Percentiles rank a stretch among this genome's conserved stretches.
phyloP scores from a whole-genome alignment of 139 green algal species.

The Tetradesmus lagerheimii region DNA sequence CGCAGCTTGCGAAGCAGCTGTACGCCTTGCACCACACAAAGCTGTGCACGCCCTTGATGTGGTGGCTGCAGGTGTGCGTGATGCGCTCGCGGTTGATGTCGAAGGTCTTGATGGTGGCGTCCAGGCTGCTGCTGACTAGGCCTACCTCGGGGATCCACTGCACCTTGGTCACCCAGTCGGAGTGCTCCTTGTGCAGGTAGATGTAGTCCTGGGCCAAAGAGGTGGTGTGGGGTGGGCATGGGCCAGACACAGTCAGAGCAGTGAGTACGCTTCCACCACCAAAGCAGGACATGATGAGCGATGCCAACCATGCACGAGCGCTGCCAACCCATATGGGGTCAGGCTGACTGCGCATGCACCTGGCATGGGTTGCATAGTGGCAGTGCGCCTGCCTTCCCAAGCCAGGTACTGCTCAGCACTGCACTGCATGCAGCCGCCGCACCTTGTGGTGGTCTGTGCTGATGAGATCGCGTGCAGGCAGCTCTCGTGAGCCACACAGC shows the following conservation, averaged over 20 bases:
- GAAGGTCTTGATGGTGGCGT: constrained; percentile 76
- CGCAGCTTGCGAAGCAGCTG: constrained; percentile 80
- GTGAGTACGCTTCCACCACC: too few species aligned
- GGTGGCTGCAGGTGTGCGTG: constrained; percentile 72
- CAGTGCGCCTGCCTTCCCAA: too few species aligned
- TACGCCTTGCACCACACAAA: constrained; percentile 86
- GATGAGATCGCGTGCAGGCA: constrained; percentile 70
- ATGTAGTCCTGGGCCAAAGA: constrained; percentile 64
- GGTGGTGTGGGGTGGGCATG: not conserved
- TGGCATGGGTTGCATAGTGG: too few species aligned
- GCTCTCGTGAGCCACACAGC: constrained; percentile 68
- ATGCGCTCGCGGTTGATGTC: constrained; percentile 63
- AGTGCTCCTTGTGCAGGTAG: constrained; percentile 81
- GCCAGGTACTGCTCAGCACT: too few species aligned
- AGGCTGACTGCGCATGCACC: too few species aligned
- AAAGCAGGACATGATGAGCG: too few species aligned
- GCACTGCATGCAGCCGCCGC: not conserved
- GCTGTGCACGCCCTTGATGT: constrained; percentile 77
- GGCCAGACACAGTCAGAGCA: too few species aligned
- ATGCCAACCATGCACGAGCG: too few species aligned
- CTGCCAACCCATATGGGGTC: too few species aligned
- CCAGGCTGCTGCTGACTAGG: constrained; percentile 77
- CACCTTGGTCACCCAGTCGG: constrained; percentile 87
- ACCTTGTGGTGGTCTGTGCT: constrained; percentile 73
- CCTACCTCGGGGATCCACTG: constrained; percentile 78